Percentiles rank a stretch among this genome's conserved stretches.
phyloP scores from a whole-genome alignment of 2,329 filamentous ascomycete genomes.

The Paecilomyces sp. region DNA sequence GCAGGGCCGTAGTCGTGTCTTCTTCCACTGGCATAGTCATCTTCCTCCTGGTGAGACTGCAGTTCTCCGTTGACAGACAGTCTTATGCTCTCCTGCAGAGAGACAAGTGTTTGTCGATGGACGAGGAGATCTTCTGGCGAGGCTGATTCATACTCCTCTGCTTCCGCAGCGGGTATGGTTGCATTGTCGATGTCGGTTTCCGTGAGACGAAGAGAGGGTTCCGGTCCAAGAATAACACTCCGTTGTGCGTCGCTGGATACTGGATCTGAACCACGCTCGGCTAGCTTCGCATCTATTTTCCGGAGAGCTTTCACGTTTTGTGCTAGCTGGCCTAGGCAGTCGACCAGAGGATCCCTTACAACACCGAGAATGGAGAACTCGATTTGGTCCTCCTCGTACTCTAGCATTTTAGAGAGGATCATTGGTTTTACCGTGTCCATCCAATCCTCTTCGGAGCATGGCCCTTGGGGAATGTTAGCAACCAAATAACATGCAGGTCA shows the following conservation, averaged over 20 bases:
- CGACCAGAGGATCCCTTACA: conserved; percentile 56
- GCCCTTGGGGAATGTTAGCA: conserved; percentile 20
- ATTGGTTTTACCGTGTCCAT: conserved; percentile 55
- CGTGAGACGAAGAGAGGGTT: conserved; percentile 29
- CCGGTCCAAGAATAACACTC: conserved; percentile 24
- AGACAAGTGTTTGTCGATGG: conserved; percentile 18
- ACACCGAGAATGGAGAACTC: conserved; percentile 75
- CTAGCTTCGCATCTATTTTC: conserved; percentile 25
- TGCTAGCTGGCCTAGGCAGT: conserved; percentile 37
- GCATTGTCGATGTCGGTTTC: conserved; percentile 25
- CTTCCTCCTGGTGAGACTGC: conserved; percentile 29
- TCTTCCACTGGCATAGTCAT: conserved; percentile 33
- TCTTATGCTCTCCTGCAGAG: conserved; percentile 25
- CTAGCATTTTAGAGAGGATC: conserved; percentile 61
- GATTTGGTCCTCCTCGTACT: conserved; percentile 57
- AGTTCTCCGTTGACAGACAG: conserved; percentile 33
- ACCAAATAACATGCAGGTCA: not conserved
- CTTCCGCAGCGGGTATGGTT: conserved; percentile 15
- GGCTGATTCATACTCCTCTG: conserved; percentile 15
- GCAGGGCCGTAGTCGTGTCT: conserved; percentile 61
- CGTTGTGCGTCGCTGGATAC: conserved; percentile 7
- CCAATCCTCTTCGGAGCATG: conserved; percentile 54
- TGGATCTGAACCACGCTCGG: not conserved
- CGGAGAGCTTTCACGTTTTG: conserved; percentile 40
- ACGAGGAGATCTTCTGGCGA: conserved; percentile 23